phyloP scores from a whole-genome alignment of 345 rosid genomes.

The Moricandia moricandioides region DNA sequence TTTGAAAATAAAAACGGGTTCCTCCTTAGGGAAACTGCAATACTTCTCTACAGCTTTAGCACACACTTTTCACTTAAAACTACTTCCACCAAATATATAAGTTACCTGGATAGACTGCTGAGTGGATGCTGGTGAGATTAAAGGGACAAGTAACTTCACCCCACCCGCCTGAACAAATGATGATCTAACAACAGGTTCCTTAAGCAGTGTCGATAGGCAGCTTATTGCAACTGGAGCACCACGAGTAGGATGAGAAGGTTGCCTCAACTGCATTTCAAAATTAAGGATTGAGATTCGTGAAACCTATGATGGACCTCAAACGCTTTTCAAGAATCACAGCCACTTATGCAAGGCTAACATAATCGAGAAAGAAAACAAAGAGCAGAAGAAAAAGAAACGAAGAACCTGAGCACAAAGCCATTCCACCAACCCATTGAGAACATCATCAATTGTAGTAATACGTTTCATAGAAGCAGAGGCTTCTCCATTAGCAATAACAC shows the following conservation, averaged over 20 bases:
- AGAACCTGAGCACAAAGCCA: slow-evolving; percentile 97
- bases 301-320: slow-evolving; percentile 1
- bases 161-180: slow-evolving; percentile 90
- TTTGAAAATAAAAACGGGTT: neutral
- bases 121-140: slow-evolving; percentile 90
- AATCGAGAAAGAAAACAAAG: slow-evolving; percentile 4
- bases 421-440: slow-evolving; percentile 83
- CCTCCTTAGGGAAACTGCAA: neutral
- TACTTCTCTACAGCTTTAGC: slow-evolving; percentile 7
- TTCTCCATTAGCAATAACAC: slow-evolving; percentile 51
- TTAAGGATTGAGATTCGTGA: slow-evolving; percentile 22
- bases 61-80: neutral
- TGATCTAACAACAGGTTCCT: slow-evolving; percentile 86
- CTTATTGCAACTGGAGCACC: slow-evolving; percentile 72
- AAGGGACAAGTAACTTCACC: slow-evolving; percentile 81
- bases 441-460: slow-evolving; percentile 69
- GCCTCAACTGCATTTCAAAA: slow-evolving; percentile 61
- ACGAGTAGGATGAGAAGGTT: slow-evolving; percentile 83
- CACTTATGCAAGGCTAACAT: slow-evolving; percentile 11
- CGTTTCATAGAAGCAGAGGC: slow-evolving; percentile 70
- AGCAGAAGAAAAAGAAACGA: neutral
- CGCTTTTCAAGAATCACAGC: neutral
- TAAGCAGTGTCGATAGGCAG: slow-evolving; percentile 73
- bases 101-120: slow-evolving; percentile 96
- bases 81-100: neutral